Evolutionary conservation across 2,329 filamentous ascomycete genomes (phyloP), one percentile per base, ranked within the genome.

Genomic region (Xylaria polymorpha): DNA sequence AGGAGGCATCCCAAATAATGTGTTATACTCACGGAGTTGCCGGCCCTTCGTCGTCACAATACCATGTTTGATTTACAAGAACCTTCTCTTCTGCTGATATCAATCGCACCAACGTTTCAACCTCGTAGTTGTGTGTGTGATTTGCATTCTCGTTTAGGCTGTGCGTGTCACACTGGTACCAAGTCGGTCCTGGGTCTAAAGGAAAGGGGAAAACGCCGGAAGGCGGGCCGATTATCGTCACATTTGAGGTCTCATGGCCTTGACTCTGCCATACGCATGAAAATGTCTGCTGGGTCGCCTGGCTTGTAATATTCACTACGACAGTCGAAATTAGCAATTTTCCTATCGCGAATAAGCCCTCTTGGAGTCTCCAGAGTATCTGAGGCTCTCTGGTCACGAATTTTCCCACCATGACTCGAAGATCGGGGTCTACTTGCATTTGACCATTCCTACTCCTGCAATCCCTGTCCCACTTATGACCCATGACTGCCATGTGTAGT

Each of bases 41-140:
- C 9, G 63, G 8, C 4, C 41, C 51, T 43, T 62, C 41, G 29
- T 62, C 58, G 35, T 67, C 64, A 35, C 64, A 67, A 44, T 67
- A 67, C 51, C 50, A 51, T 37, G 64, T 67, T 44, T 62, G 64
- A 20, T 67, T 62, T 22, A 67, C 51, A 6, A 51, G 22, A 20
- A 67, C 15, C n/a, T 12, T 56, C 29, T 61, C 18, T 35, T 66
- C 58, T 12, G 39, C 4, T 22, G 39, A 61, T 61, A 57, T 41
- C 20, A 66, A 20, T 46, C 63, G 63, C 50, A 62, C 15, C 4
- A 25, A 51, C 7, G 64, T 62, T 53, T 62, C 59, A 29, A 62
- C 22, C 8, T 67, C 64, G 20, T 66, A 62, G n/a, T 61, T 67
- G 5, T 67, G 64, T 9, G 58, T 43, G 9, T 12, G 46, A 41